Evolutionary conservation across 352 stramenopile genomes (phyloP), one percentile per base, ranked within the genome.

Genomic region (Stramenopiles sp.): DNA sequence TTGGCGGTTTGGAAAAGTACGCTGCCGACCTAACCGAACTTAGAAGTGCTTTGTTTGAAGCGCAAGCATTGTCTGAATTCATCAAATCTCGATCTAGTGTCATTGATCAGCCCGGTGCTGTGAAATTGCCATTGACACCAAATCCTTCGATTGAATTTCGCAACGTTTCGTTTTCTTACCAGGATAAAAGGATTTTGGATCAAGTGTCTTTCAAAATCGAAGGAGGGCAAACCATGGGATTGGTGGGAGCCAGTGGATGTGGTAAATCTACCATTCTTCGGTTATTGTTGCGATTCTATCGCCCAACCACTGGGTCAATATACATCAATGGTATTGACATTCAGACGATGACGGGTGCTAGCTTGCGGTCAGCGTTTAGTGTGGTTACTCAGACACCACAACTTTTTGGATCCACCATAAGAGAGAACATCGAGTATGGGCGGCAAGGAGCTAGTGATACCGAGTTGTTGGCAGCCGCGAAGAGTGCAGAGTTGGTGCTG

Each of bases 261-360:
- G 94, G 94, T 75, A 98, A 98, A 82, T 93, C 86, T 30, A 97
- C 93, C 0, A 86, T 97, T n/a, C 83, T 97, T n/a, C 88, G 93
- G 0, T 84, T 98, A 80, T 85, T 98, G 1, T 97, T 97, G 82
- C 88, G 90, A 27, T 95, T 94, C 82, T 95, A 94, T 71, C 55
- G 55, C 55, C 55, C 55, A 71, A 71, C 55, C 55, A 71, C 55
- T 71, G 55, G 55, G 55, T 71, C 55, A 71, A 71, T 71, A 75
- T 81, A 75, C 30, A 80, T 81, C 7, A 32, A 82, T 7, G 32
- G 81, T 7, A 7, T 0, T 30, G 81, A 82, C 39, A 81, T 81
- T n/a, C 29, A n/a, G 4, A 82, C 78, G 81, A 78, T 83, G 7
- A 83, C 80, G 25, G 80, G 81, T 32, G 25, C 8, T 27, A 67